Evolutionary conservation across 805 yeast genomes (phyloP), one percentile per base, ranked within the genome.

Genomic region (Wickerhamomyces rabaulensis): DNA sequence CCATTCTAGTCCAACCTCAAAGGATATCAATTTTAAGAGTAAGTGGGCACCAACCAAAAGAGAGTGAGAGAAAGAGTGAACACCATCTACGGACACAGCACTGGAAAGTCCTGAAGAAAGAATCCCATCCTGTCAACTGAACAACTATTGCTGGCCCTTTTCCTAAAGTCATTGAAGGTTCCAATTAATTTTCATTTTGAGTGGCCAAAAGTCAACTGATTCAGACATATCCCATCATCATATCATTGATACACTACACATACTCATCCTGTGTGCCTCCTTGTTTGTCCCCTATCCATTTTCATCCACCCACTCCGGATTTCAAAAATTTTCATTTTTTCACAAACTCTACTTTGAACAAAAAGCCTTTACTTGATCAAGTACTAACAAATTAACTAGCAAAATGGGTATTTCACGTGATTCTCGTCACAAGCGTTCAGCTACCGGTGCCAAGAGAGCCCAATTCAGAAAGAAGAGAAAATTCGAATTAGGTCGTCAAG

Each of bases 381-480:
- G 39, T 53, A 54, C 54, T 51, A 56, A 52, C 52, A 42, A 41
- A 49, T 50, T 38, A 38, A 37, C 15, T 33, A 20, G 36, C 29
- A 86, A 75, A 75, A 92, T 92, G 99, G 98, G 99, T 91, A 92
- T 92, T 87, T 90, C 98, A 78, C 92, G 99, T 84, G 98, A 94
- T 84, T 92, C 99, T 77, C 97, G 97, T 81, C 99, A 94, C 91
- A 92, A 92, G 88, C 95, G 99, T 79, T 79, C 97, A 69, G 96
- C 95, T 77, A 91, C 99, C 72, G 99, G 99, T 87, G 99, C 99
- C 75, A 91, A 90, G 80, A 90, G 97, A 79, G 98, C 98, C 77
- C 96, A 90, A 79, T 88, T 84, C 96, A 92, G 98, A 89, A 92
- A 92, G 92, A 92, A 92, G 96, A 84, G 99, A 84, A 94, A 92